Evolutionary conservation across 2,329 filamentous ascomycete genomes (phyloP).

Genomic region (Lasiodiplodia theobromae): DNA sequence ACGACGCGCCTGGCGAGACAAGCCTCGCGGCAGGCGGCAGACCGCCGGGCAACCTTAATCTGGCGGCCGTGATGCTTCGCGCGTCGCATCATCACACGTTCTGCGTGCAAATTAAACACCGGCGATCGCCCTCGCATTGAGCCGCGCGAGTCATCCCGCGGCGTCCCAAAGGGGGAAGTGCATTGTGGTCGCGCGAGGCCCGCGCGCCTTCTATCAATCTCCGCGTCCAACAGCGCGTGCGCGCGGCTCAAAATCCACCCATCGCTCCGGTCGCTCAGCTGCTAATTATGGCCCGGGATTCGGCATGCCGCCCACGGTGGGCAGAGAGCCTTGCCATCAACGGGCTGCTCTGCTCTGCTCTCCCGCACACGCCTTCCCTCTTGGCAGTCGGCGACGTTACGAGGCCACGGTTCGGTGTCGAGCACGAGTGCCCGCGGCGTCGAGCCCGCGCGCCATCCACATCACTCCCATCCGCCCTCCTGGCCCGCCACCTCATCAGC

Average conservation of each 20-base stretch:
- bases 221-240: not conserved
- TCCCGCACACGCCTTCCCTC: not conserved
- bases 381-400: constrained; percentile 5
- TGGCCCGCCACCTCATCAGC: constrained; percentile 15
- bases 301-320: not conserved
- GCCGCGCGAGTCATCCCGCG: constrained; percentile 6
- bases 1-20: constrained; percentile 10
- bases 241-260: not conserved
- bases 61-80: constrained; percentile 12
- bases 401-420: constrained; percentile 13
- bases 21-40: not conserved
- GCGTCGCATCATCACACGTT: constrained; percentile 3
- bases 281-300: constrained; percentile 12
- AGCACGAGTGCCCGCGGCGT: constrained; percentile 6
- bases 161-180: constrained; percentile 9
- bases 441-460: not conserved
- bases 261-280: not conserved
- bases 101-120: constrained; percentile 14
- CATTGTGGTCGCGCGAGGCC: not conserved
- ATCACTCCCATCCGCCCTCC: constrained; percentile 1
- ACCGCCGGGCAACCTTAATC: constrained; percentile 5
- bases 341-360: not conserved
- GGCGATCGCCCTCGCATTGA: constrained; percentile 13
- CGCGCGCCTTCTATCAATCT: constrained; percentile 14
- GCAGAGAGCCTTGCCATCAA: not conserved